Evolutionary conservation across 306 rosid genomes (phyloP).

Genomic region (Cucurbita maxima): DNA sequence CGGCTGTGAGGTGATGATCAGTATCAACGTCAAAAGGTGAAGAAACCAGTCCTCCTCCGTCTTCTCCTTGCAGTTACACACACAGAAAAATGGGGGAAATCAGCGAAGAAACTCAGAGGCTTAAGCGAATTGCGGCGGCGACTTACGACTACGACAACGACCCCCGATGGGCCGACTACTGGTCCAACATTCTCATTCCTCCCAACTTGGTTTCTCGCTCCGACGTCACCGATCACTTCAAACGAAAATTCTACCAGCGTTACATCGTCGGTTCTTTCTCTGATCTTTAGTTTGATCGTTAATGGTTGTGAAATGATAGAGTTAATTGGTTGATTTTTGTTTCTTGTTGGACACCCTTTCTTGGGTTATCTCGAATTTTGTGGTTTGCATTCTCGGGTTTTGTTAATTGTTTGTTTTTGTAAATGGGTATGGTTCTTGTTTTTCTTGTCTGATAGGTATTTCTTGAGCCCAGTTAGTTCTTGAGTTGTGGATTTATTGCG

Average conservation of each 20-base stretch:
- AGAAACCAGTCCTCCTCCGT: not conserved
- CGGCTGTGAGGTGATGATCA: not conserved
- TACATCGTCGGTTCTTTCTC: slow-evolving; percentile 31
- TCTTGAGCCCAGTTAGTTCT: not conserved
- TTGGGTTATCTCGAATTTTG: not conserved
- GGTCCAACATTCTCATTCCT: slow-evolving; percentile 85
- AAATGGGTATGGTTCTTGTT: not conserved
- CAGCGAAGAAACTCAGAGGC: slow-evolving; percentile 56
- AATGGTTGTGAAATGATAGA: not conserved
- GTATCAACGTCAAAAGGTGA: not conserved
- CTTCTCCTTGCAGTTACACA: not conserved
- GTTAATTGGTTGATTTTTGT: not conserved
- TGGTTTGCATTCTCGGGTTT: not conserved
- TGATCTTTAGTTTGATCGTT: not conserved
- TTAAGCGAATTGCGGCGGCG: slow-evolving; percentile 67
- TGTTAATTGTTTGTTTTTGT: not conserved
- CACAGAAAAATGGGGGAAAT: slow-evolving; percentile 40
- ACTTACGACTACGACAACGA: slow-evolving; percentile 86
- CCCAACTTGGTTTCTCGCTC: slow-evolving; percentile 47
- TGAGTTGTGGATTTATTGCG: not conserved
- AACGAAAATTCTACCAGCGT: slow-evolving; percentile 83
- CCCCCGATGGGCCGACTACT: slow-evolving; percentile 69
- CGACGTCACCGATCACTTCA: slow-evolving; percentile 63
- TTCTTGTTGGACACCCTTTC: not conserved
- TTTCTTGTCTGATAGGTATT: not conserved